These are phyloP conservation scores for Adansonia rubrostipa DNA, from an alignment of 441 rosid genomes.

Conservation along the genomic window DNA sequence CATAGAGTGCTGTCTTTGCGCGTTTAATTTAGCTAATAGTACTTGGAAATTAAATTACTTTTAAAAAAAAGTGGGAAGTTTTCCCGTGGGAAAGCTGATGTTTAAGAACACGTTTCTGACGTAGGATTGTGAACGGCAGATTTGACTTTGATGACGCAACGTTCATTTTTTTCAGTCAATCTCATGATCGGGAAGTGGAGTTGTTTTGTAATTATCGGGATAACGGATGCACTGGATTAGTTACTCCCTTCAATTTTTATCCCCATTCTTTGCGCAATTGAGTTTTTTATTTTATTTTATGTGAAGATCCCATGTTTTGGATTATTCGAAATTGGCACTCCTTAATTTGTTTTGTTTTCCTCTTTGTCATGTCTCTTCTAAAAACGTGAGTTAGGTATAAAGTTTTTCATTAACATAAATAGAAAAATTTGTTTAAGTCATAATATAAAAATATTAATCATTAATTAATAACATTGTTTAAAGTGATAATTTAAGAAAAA, in stretches of 20 bases:
- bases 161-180: background rate
- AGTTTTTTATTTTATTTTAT: background rate
- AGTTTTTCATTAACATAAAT: too few species aligned
- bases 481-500: too few species aligned
- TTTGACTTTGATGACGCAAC: background rate
- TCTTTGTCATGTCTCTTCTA: background rate
- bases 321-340: background rate
- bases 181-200: background rate
- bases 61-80: background rate
- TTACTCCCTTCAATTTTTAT: background rate
- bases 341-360: background rate
- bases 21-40: background rate
- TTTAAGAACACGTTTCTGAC: too few species aligned
- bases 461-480: too few species aligned
- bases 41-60: background rate
- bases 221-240: background rate
- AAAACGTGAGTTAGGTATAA: background rate
- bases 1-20: constrained; percentile 20
- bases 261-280: constrained; percentile 17
- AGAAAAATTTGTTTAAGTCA: too few species aligned
- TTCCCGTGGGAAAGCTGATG: background rate
- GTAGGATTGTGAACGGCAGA: background rate
- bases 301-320: background rate
- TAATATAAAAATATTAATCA: too few species aligned
- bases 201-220: background rate